Base-by-base conservation (phyloP, 257 asterid genomes). In the Parsonsia alboflavescens region DNA sequence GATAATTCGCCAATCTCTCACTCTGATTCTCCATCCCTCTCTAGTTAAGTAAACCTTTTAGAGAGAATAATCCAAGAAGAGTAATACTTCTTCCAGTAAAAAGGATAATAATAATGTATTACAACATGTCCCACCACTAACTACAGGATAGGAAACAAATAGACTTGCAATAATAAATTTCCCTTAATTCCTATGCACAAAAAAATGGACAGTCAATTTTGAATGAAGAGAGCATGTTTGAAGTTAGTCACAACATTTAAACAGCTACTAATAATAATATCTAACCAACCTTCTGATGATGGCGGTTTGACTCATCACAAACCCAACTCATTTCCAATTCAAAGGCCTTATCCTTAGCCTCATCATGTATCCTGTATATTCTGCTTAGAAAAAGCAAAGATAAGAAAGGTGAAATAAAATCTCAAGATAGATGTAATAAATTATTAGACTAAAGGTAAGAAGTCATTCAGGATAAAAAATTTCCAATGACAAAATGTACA, bases 321-420 rank as follows among this genome's bases (percentile, higher is more conserved):
- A 92, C 96, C 98, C 98, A 94, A 72, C 97, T 90, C 96, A 94
- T 82, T 80, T 94, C 98, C 88, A 94, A 63, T 77, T 94, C 98
- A 76, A 94, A 94, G 65, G 95, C 98, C 90, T 94, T 94, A 89
- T 94, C 98, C 83, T 94, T 94, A 5, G 96, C 98, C 84, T 94
- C 97, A 59, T 94, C 98, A 58, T 94, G 98, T 39, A 94, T 96
- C 17, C 97, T 97, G 39, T 89, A 94, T 61, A 94, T 92, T 80
- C 98, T 94, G 91, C 50, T 36, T 49, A 39, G 45, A 53, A 72
- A 58, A 49, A 72, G 77, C 70, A 46, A 74, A 39, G 48, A 50
- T 13, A 76, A 49, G 75, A 73, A 68, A 49, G 74, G 41, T 50
- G 52, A 41, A 68, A 68, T 19, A 11, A 53, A 24, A 30, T 58